Conservation (phyloP, 768 basidiomycete species). For the Pleurotus giganteus region DNA sequence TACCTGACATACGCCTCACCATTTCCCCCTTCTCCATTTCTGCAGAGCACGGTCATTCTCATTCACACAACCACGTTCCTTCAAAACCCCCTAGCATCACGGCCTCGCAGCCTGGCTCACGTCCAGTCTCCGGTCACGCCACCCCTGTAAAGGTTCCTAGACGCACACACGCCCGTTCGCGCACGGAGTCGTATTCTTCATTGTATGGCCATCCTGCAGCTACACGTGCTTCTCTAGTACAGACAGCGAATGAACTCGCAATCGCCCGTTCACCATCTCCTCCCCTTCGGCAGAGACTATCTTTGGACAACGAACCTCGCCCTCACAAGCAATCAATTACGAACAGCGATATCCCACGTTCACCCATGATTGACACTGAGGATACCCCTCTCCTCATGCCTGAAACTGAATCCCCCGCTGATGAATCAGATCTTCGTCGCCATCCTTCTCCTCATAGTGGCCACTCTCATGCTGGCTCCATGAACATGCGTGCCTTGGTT, state of each 20-base stretch:
- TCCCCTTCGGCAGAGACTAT: constrained; percentile 19
- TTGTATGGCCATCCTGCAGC: constrained; percentile 74
- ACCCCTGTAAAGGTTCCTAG: constrained; percentile 29
- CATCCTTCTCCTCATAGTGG: constrained; percentile 23
- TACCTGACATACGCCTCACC: not conserved
- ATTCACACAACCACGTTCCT: constrained; percentile 45
- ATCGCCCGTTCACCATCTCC: constrained; percentile 49
- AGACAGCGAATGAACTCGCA: constrained; percentile 82
- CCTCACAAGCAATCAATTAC: not conserved
- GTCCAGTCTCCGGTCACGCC: constrained; percentile 19
- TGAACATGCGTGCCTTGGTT: constrained; percentile 98
- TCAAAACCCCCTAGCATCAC: constrained; percentile 40
- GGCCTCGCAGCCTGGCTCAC: constrained; percentile 17
- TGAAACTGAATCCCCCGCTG: constrained; percentile 11
- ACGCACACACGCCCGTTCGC: constrained; percentile 30
- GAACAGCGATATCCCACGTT: constrained; percentile 3
- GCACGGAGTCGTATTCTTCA: constrained; percentile 50
- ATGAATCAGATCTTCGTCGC: constrained; percentile 20
- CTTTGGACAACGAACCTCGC: constrained; percentile 1
- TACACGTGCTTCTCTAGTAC: constrained; percentile 70
- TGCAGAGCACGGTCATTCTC: constrained; percentile 69
- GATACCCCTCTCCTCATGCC: constrained; percentile 42
- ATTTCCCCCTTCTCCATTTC: constrained; percentile 7
- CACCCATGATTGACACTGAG: constrained; percentile 28
- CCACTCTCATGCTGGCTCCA: constrained; percentile 60